phyloP scores from a whole-genome alignment of 2,329 filamentous ascomycete species.

The Gaeumannomyces sp. region DNA sequence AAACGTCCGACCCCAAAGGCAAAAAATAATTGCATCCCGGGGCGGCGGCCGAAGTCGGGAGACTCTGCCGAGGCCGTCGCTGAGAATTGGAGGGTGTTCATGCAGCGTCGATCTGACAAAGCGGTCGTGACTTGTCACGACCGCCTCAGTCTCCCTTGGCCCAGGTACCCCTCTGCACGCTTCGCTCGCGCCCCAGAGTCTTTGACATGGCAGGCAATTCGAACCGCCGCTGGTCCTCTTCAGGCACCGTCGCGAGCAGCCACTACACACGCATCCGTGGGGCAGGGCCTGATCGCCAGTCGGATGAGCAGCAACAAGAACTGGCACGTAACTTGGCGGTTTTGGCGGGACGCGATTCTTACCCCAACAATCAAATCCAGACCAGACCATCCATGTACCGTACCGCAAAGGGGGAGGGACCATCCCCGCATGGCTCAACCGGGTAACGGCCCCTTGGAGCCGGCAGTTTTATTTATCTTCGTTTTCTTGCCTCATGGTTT shows the following conservation, averaged over 20 bases:
- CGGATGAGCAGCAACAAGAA: background rate
- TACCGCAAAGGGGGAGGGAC: background rate
- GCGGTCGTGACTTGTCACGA: background rate
- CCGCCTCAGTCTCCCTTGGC: background rate
- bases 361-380: background rate
- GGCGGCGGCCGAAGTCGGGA: no score
- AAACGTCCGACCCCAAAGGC: background rate
- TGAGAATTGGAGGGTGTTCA: background rate
- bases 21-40: background rate
- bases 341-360: background rate
- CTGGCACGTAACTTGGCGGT: background rate
- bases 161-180: background rate
- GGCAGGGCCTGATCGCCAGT: background rate
- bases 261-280: no score
- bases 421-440: background rate
- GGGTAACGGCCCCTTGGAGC: slow-evolving; percentile 5
- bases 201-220: background rate
- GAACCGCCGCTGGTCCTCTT: background rate
- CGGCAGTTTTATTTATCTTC: slow-evolving; percentile 1
- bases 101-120: background rate
- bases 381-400: background rate
- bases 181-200: background rate
- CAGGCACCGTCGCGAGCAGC: background rate
- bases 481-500: background rate
- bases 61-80: no score